Evolutionary conservation across 345 rosid species (phyloP).

Genomic region (Durio zibethinus): DNA sequence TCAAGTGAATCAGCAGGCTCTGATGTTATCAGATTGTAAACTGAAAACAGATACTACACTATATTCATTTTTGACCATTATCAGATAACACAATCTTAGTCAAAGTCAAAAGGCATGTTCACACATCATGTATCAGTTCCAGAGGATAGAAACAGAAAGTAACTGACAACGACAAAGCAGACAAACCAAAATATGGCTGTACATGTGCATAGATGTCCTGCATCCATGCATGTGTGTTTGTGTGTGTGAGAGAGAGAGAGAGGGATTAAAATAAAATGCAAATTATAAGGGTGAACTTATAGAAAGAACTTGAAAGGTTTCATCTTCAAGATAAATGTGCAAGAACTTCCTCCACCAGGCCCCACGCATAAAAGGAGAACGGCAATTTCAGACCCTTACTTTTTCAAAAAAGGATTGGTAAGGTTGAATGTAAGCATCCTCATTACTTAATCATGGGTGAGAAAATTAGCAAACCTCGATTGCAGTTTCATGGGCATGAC

Average conservation of each 20-base stretch:
- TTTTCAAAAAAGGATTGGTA: background rate
- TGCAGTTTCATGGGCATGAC: slow-evolving; percentile 92
- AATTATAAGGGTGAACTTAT: background rate
- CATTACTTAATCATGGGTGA: background rate
- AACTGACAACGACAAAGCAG: background rate
- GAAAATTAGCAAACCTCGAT: slow-evolving; percentile 59
- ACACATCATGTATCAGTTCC: background rate
- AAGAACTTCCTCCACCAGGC: background rate
- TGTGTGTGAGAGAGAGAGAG: background rate
- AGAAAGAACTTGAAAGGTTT: background rate
- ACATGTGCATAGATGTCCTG: background rate
- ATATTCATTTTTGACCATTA: background rate
- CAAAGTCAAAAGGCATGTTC: background rate
- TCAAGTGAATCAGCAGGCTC: background rate
- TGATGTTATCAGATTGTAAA: background rate
- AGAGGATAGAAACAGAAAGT: background rate
- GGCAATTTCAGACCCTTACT: background rate
- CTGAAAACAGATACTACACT: background rate
- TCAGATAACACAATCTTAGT: background rate
- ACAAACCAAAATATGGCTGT: background rate
- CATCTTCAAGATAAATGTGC: background rate
- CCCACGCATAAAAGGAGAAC: background rate
- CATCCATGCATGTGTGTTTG: background rate
- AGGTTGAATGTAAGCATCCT: background rate
- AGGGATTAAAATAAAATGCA: background rate